Evolutionary conservation across 1,284 basidiomycete genomes (phyloP), one percentile per base, ranked within the genome.

Genomic region (Naganishia cerealis): DNA sequence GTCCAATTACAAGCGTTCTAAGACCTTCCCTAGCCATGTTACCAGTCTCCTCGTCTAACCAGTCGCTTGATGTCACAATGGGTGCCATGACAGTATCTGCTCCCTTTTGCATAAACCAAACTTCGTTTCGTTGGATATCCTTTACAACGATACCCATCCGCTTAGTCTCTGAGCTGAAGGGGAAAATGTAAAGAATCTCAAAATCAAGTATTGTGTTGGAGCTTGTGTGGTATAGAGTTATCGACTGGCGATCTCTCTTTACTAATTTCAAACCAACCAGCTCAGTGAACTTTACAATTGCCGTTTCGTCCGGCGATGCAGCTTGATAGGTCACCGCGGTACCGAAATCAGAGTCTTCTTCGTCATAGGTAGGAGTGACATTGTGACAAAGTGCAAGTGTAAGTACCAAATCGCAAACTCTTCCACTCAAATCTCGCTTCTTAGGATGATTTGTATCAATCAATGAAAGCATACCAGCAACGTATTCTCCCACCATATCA

Each of bases 21-120:
- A 99, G 80, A 0, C 96, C 96, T 75, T 99, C 96, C 24, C 96
- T 85, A 0, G 95, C 95, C 95, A 99, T 99, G 77, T 99, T 99
- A 13, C 90, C 94, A 16, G 90, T 94, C 80, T 99, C 96, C 77
- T 99, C 96, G 73, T 99, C 96, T 0, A 99, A 85, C 96, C 96
- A 99, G 81, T 99, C 96, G 76, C 98, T 98, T 73, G 91, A 87
- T 75, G 92, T 91, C 24, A 99, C 95, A 67, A 99, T 94, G 73
- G 85, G 86, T 40, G 89, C 85, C 95, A 99, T 99, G 65, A 99
- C 92, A 3, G 94, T 93, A 75, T 99, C 96, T 0, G 95, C 96
- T 13, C 96, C 96, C 78, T 99, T 99, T 77, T 98, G 92, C 70
- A 95, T 84, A 80, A 99, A 99, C 0, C 85, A 87, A 66, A 94